These are phyloP conservation scores for Pistacia vera DNA, from an alignment of 345 rosid species.

Conservation along the genomic window DNA sequence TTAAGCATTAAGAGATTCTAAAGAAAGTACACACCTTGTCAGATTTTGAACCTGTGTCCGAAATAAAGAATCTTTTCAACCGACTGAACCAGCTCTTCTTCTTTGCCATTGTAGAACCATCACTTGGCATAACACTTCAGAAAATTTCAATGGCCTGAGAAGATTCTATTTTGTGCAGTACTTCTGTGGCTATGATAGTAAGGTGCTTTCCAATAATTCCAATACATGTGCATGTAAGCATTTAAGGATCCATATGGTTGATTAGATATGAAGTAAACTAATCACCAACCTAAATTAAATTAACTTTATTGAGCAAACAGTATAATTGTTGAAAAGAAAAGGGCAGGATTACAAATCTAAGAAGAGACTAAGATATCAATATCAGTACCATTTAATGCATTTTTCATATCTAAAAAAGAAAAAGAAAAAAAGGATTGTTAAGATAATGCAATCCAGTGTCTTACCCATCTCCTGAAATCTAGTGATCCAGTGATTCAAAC, in stretches of 20 bases:
- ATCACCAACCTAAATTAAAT: neutral
- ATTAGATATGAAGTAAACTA: neutral
- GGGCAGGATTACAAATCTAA: neutral
- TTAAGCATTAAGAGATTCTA: slow-evolving; percentile 1
- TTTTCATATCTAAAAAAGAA: too few relatives aligned
- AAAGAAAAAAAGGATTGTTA: neutral
- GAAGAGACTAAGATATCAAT: too few relatives aligned
- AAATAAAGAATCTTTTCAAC: slow-evolving; percentile 66
- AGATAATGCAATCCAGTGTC: slow-evolving; percentile 15
- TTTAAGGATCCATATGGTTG: neutral
- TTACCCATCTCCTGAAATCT: slow-evolving; percentile 39
- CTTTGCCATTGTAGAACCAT: slow-evolving; percentile 62
- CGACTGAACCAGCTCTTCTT: slow-evolving; percentile 72
- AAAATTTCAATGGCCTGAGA: slow-evolving; percentile 2
- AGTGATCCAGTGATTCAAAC: slow-evolving; percentile 25
- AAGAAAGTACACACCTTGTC: slow-evolving; percentile 57
- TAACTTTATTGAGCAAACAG: neutral
- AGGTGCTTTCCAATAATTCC: neutral
- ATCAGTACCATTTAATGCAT: too few relatives aligned
- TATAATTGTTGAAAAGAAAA: neutral
- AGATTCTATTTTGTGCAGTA: too few relatives aligned
- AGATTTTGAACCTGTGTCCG: slow-evolving; percentile 46
- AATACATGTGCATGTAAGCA: neutral
- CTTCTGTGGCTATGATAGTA: neutral
- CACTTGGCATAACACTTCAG: slow-evolving; percentile 20